These are phyloP conservation scores for Phytophthora sp. DNA, from an alignment of 352 stramenopile genomes.

Conservation along the genomic window DNA sequence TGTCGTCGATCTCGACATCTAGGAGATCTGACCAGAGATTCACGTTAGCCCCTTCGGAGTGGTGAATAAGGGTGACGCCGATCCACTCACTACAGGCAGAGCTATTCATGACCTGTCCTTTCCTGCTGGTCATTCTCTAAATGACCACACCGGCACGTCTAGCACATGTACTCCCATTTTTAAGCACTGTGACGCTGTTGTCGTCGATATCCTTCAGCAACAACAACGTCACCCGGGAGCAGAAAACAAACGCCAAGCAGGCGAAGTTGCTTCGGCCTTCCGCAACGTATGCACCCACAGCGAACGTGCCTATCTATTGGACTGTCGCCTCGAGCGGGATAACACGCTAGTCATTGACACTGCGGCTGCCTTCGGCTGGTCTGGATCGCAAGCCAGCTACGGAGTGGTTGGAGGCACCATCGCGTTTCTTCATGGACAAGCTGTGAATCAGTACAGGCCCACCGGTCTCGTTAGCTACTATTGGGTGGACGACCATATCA, in stretches of 20 bases:
- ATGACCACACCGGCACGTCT: background rate
- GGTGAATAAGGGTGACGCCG: slow-evolving; percentile 20
- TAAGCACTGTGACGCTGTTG: background rate
- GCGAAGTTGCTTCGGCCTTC: slow-evolving; percentile 14
- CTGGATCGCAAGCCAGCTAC: too few species aligned
- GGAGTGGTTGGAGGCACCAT: background rate
- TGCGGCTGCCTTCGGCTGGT: too few species aligned
- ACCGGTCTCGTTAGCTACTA: background rate
- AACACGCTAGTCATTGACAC: background rate
- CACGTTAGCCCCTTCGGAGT: slow-evolving; percentile 29
- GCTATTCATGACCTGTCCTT: slow-evolving; percentile 7
- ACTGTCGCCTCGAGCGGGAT: background rate
- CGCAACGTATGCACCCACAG: slow-evolving; percentile 16
- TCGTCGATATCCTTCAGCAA: background rate
- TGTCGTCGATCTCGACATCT: slow-evolving; percentile 18
- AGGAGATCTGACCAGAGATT: slow-evolving; percentile 14
- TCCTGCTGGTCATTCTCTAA: background rate
- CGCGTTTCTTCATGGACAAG: background rate
- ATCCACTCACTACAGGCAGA: slow-evolving; percentile 2
- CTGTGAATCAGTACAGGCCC: background rate
- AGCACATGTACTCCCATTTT: background rate
- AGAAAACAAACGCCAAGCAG: background rate
- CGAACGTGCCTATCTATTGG: background rate
- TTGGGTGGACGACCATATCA: slow-evolving; percentile 7
- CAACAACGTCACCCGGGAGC: background rate